Evolutionary conservation across 306 rosid genomes (phyloP), one percentile per base, ranked within the genome.

Genomic region (Fragaria vesca): DNA sequence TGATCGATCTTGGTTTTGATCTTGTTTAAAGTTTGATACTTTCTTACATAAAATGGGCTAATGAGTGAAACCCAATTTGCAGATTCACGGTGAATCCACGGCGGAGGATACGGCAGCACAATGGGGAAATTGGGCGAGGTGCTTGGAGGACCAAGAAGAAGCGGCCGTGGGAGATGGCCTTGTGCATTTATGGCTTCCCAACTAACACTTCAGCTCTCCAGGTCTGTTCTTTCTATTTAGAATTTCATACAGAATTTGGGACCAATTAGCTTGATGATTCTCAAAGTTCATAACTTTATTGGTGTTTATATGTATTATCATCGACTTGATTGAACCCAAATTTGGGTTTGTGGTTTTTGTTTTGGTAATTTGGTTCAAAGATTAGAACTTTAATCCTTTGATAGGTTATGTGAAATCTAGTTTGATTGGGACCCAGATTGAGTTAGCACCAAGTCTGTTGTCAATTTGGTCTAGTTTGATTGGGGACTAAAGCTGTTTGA

Each of bases 131-230:
- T 72, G 89, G 85, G 28, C 66, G 92, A 70, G 98, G 99, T n/a
- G 99, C 99, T 46, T 90, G 80, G 82, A 87, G 96, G 45, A 93
- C 98, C 10, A 96, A 91, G 89, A 86, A 78, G 85, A 89, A 68
- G 75, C 76, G 99, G 26, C 98, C 99, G 21, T 96, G 99, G 98
- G 99, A 96, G 79, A 96, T 96, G 99, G 96, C 90, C 71, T 78
- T 93, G 71, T 96, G 99, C 83, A 85, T 96, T 77, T 88, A 93
- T 79, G 98, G 98, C 26, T 96, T 96, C 84, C 99, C 97, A 57
- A 90, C 98, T 12, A 88, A 91, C 38, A 90, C 93, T 54, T 80
- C 97, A 60, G 99, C 99, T 47, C 96, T 96, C n/a, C 98, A 96
- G 99, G 99, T 96, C 46, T 65, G 4, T 40, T 60, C 38, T 45